Base-by-base conservation (phyloP, 2,329 filamentous ascomycete species). In the Cryphonectria naterciae region DNA sequence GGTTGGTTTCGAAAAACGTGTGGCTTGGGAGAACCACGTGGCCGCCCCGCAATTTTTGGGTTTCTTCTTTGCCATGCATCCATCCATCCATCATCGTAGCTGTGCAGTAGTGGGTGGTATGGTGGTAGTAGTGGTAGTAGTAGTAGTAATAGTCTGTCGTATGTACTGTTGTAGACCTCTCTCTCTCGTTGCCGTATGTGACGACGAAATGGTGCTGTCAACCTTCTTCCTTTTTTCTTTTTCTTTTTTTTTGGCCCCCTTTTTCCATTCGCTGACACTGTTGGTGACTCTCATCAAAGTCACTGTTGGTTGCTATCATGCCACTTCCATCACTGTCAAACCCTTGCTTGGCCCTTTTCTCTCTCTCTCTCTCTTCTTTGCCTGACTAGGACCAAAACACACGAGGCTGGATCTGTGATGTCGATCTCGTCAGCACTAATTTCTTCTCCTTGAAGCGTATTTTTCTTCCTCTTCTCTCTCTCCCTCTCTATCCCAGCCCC, bases 1-100 rank as follows among this genome's bases (percentile, higher is more conserved):
- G 17, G 17, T 19, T 4, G 43, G 43, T 39, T 39, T 39, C 10
- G 15, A 49, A 49, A 54, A 64, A 70, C 65, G 64, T 72, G 68
- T 70, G 68, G 71, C 68, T 64, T 65, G 63, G 43, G 35, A 25
- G 22, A 54, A 67, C 73, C 73, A 74, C 72, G 73, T 74, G 73
- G 73, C 69, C 56, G 66, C 58, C 70, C 72, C 72, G 72, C 70
- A 69, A 28, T 49, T 49, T 3, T 49, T 49, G 46, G 46, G 19
- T 49, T 10, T 22, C 6, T 46, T 49, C 43, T 49, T 49, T 22
- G 7, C 46, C 46, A n/a, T 49, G 46, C 46, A 49, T 49, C 22
- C 41, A 43, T 43, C 43, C 43, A 49, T 49, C 46, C 46, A 49
- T n/a, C 46, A n/a, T 49, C 22, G 41, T 43, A n/a, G 46, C 43